Percentiles rank a stretch among this genome's conserved stretches.
phyloP scores from a whole-genome alignment of 208 protist species.

The Acanthamoeba royreba region DNA sequence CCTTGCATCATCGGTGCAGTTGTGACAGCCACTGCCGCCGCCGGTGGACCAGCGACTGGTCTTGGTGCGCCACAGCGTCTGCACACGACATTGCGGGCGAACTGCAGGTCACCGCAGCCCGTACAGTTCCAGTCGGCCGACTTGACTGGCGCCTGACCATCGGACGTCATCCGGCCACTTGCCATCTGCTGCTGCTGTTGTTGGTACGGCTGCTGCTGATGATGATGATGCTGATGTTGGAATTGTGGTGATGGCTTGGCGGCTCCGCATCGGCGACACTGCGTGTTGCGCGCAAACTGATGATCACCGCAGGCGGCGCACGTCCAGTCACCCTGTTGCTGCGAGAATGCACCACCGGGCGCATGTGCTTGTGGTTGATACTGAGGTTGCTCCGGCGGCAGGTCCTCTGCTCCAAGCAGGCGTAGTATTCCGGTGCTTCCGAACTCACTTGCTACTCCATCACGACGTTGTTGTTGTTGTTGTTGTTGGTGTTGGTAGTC shows the following conservation, averaged over 20 bases:
- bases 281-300: not conserved
- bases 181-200: not conserved
- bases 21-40: no score
- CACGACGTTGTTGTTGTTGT: no score
- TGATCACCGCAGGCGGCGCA: not conserved
- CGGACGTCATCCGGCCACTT: not conserved
- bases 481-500: no score
- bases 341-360: no score
- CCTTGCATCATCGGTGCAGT: no score
- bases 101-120: not conserved
- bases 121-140: not conserved
- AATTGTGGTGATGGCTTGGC: no score
- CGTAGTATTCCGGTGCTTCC: no score
- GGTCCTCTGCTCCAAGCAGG: no score
- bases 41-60: no score
- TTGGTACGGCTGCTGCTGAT: not conserved
- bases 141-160: not conserved
- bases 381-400: no score
- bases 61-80: not conserved
- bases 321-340: not conserved
- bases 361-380: no score
- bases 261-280: not conserved
- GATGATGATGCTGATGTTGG: not conserved
- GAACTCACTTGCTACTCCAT: no score
- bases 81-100: not conserved